phyloP scores from a whole-genome alignment of 768 basidiomycete species.

The Lanmaoa rubissima region DNA sequence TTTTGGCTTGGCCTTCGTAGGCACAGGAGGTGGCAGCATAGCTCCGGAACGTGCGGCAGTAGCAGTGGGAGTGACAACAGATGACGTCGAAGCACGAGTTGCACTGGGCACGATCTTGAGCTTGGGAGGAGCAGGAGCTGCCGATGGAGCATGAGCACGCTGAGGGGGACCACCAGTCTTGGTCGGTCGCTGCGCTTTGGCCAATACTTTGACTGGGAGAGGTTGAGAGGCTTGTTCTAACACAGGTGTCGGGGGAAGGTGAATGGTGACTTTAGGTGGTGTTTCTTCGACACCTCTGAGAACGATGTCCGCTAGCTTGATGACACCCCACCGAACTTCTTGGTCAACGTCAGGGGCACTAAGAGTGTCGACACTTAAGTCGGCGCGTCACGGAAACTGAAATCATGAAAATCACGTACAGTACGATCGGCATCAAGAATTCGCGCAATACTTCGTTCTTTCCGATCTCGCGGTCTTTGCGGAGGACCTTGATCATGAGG shows the following conservation, averaged over 20 bases:
- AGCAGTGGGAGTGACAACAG: slow-evolving; percentile 12
- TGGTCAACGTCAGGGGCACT: slow-evolving; percentile 78
- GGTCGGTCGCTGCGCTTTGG: slow-evolving; percentile 37
- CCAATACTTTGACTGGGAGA: slow-evolving; percentile 50
- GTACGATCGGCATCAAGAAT: slow-evolving; percentile 74
- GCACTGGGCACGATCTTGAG: slow-evolving; percentile 44
- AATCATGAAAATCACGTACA: slow-evolving; percentile 49
- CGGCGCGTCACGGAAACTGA: neutral
- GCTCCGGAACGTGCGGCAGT: slow-evolving; percentile 6
- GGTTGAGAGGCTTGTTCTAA: slow-evolving; percentile 56
- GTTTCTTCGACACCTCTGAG: slow-evolving; percentile 82
- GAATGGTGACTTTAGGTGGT: slow-evolving; percentile 82
- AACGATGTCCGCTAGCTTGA: slow-evolving; percentile 89
- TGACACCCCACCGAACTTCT: slow-evolving; percentile 86
- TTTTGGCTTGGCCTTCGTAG: slow-evolving; percentile 28
- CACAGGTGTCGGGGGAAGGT: slow-evolving; percentile 74
- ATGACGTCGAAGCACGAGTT: slow-evolving; percentile 16
- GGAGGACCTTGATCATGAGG: slow-evolving; percentile 77
- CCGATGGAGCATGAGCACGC: slow-evolving; percentile 29
- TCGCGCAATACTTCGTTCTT: slow-evolving; percentile 78
- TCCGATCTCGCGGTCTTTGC: slow-evolving; percentile 84
- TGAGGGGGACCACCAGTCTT: slow-evolving; percentile 36
- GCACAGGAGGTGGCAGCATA: slow-evolving; percentile 33
- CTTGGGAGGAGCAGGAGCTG: slow-evolving; percentile 45
- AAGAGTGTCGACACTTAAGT: neutral